These are phyloP conservation scores for Ophiostoma ips DNA, from an alignment of 2,329 filamentous ascomycete species.

Conservation along the genomic window DNA sequence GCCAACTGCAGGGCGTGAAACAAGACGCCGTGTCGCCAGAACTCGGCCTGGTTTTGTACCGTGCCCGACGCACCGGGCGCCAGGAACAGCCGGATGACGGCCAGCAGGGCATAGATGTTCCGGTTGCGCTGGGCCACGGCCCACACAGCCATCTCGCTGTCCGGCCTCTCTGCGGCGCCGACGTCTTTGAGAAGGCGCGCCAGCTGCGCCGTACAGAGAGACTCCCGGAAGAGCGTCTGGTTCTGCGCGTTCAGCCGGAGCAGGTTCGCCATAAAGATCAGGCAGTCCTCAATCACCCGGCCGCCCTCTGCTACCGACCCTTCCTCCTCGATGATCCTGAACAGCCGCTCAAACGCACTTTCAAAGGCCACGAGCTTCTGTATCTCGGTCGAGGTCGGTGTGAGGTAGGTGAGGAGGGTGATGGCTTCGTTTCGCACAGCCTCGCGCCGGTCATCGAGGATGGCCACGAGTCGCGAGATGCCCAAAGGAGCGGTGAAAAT, in stretches of 20 bases:
- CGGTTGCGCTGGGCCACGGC: slow-evolving; percentile 67
- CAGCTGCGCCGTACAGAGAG: slow-evolving; percentile 63
- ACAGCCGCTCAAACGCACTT: slow-evolving; percentile 79
- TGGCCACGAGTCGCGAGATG: slow-evolving; percentile 70
- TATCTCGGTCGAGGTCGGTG: slow-evolving; percentile 71
- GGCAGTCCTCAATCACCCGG: slow-evolving; percentile 79
- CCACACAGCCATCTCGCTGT: slow-evolving; percentile 56
- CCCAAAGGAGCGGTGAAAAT: slow-evolving; percentile 80
- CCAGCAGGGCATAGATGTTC: slow-evolving; percentile 81
- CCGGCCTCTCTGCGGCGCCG: slow-evolving; percentile 18
- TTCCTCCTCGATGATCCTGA: slow-evolving; percentile 67
- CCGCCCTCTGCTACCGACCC: slow-evolving; percentile 72
- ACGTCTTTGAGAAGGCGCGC: slow-evolving; percentile 51
- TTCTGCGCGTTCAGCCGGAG: slow-evolving; percentile 79
- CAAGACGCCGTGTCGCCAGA: slow-evolving; percentile 70
- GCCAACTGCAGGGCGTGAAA: slow-evolving; percentile 69
- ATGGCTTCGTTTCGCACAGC: slow-evolving; percentile 80
- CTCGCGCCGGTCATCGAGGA: slow-evolving; percentile 74
- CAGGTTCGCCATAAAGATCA: slow-evolving; percentile 82
- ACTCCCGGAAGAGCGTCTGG: slow-evolving; percentile 86
- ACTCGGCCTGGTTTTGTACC: slow-evolving; percentile 68
- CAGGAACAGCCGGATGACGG: slow-evolving; percentile 76
- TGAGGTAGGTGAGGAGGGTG: slow-evolving; percentile 75
- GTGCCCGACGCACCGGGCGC: slow-evolving; percentile 68
- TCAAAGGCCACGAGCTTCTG: slow-evolving; percentile 95